Conservation (phyloP, 1,139 yeast genomes). For the Sugiyamaella neomexicana region DNA sequence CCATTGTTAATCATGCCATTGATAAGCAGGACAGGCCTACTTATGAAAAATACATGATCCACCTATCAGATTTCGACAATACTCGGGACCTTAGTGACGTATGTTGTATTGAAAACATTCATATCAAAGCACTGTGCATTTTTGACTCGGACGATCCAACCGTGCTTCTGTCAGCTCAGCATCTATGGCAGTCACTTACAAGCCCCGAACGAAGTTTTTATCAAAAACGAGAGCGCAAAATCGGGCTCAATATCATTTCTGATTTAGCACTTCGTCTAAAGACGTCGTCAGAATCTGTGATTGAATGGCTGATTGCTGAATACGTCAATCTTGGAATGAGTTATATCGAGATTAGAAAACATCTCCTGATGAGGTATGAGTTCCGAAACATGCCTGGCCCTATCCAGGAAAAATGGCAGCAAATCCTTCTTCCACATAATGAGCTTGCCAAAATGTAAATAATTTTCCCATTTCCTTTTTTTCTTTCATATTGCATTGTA, state of each 20-base stretch:
- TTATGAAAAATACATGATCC: slow-evolving; percentile 21
- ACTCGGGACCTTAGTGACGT: slow-evolving; percentile 4
- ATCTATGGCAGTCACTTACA: slow-evolving; percentile 9
- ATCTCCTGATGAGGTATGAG: slow-evolving; percentile 9
- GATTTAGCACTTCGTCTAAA: slow-evolving; percentile 1
- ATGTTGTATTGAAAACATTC: slow-evolving; percentile 14
- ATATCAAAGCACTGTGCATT: slow-evolving; percentile 5
- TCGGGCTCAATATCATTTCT: slow-evolving; percentile 11
- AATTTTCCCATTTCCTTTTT: not conserved
- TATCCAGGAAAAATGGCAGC: slow-evolving; percentile 8
- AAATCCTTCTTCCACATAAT: slow-evolving; percentile 2
- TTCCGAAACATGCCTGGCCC: slow-evolving; percentile 7
- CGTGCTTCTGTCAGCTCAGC: slow-evolving; percentile 6
- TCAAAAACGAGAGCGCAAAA: slow-evolving; percentile 10
- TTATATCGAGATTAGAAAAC: slow-evolving; percentile 10
- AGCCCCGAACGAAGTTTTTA: slow-evolving; percentile 7
- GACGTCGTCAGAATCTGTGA: not conserved
- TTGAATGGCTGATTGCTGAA: slow-evolving; percentile 15
- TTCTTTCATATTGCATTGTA: not conserved
- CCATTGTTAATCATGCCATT: slow-evolving; percentile 25
- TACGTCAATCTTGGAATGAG: slow-evolving; percentile 14
- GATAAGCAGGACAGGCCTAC: slow-evolving; percentile 16
- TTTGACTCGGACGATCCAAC: not conserved
- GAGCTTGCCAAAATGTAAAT: slow-evolving; percentile 12
- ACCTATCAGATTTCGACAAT: slow-evolving; percentile 8